Evolutionary conservation across 1,284 basidiomycete species (phyloP).

Genomic region (Marasmius tenuissimus): DNA sequence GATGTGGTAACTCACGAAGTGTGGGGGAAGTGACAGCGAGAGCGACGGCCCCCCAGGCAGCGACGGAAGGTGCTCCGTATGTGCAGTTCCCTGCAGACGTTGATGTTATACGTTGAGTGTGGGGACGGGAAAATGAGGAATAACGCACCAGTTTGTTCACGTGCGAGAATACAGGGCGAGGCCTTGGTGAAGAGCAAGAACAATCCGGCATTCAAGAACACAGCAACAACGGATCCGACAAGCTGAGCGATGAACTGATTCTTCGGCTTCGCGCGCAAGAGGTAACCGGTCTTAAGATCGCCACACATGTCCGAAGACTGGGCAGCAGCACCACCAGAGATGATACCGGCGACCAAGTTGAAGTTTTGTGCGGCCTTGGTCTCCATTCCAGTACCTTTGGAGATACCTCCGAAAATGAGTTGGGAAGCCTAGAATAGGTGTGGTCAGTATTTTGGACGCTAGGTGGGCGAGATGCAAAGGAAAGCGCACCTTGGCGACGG

Average conservation of each 20-base stretch:
- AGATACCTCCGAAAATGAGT: slow-evolving; percentile 62
- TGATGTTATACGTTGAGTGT: neutral
- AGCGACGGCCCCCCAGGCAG: slow-evolving; percentile 66
- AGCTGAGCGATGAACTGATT: slow-evolving; percentile 69
- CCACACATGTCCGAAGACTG: slow-evolving; percentile 72
- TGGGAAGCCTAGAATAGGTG: slow-evolving; percentile 43
- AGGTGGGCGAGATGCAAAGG: neutral
- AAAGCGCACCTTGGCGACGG: slow-evolving; percentile 47
- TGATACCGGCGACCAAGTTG: slow-evolving; percentile 60
- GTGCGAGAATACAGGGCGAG: slow-evolving; percentile 59
- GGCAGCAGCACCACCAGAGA: slow-evolving; percentile 59
- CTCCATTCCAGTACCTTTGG: slow-evolving; percentile 42
- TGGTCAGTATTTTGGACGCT: neutral
- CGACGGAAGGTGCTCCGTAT: slow-evolving; percentile 59
- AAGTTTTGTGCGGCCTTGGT: slow-evolving; percentile 43
- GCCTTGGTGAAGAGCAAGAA: slow-evolving; percentile 67
- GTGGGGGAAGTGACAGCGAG: slow-evolving; percentile 49
- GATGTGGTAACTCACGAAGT: slow-evolving; percentile 36
- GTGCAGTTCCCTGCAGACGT: slow-evolving; percentile 38
- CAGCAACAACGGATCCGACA: slow-evolving; percentile 53
- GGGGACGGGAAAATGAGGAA: neutral
- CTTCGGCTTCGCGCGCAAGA: slow-evolving; percentile 64
- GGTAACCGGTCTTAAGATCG: slow-evolving; percentile 72
- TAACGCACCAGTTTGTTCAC: slow-evolving; percentile 24
- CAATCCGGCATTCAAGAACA: slow-evolving; percentile 58